These are phyloP conservation scores for Hypholoma fasciculare DNA, from an alignment of 768 basidiomycete genomes.

Conservation along the genomic window DNA sequence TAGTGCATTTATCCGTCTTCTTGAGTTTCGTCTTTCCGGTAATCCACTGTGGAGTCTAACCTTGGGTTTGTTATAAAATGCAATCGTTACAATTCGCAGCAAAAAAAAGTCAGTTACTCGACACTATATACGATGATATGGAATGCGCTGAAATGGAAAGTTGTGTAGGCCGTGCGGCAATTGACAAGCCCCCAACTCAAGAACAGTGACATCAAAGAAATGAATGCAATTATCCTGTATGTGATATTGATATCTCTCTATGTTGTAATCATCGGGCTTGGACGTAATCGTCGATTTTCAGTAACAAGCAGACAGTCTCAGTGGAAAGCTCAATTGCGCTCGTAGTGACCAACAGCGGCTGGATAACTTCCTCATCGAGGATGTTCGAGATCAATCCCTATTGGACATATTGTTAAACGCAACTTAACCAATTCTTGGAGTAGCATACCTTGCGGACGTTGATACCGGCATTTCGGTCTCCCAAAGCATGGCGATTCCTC, in stretches of 20 bases:
- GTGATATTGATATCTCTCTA: neutral
- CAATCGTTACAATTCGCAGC: neutral
- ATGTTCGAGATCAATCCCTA: slow-evolving; percentile 98
- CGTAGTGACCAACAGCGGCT: slow-evolving; percentile 92
- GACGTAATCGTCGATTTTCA: slow-evolving; percentile 96
- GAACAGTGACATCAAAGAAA: no score
- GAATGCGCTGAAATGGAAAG: neutral
- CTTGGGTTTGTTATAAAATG: neutral
- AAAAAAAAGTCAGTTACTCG: neutral
- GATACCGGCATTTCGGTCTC: slow-evolving; percentile 94
- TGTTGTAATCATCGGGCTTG: slow-evolving; percentile 58
- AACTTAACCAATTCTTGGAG: neutral
- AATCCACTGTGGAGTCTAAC: no score
- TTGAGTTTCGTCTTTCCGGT: no score
- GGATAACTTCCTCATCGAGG: slow-evolving; percentile 95
- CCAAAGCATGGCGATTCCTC: slow-evolving; percentile 93
- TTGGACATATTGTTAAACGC: neutral
- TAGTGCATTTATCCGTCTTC: no score
- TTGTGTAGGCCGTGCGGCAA: no score
- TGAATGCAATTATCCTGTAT: neutral
- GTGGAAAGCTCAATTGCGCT: slow-evolving; percentile 94
- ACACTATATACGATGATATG: no score
- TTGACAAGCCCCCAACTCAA: no score
- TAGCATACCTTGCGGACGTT: slow-evolving; percentile 87
- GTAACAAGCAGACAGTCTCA: slow-evolving; percentile 93